Base-by-base conservation (phyloP, 164 flowering plant genomes). In the Magnolia kwangsiensis region DNA sequence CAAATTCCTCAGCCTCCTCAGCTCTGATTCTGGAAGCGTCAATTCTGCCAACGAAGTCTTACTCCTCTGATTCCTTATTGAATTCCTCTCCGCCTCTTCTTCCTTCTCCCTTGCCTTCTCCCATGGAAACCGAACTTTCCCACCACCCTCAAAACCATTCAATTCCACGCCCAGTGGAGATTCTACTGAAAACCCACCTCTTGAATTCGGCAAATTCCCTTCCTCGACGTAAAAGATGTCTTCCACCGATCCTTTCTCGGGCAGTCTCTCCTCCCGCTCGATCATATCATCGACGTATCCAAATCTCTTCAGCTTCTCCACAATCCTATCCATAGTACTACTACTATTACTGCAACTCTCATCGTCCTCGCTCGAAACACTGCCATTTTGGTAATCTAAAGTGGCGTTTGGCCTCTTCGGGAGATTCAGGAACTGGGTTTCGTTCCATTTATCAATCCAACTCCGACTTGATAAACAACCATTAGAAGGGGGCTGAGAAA, bases 301-400 rank as follows among this genome's bases (percentile, higher is more conserved):
- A 81, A 86, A 87, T 73, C 89, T 87, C 86, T 86, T 94, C 87
- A 96, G 82, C 69, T 89, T 96, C 85, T 89, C 89, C 68, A 96
- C 95, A 76, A 96, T 94, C 77, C 84, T 89, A 51, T 88, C 93
- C 98, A 96, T 96, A 20, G 95, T 92, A 77, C 93, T 91, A 49
- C 90, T 83, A 59, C 71, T 70, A 72, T 81, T 82, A 66, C 71
- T 77, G 24, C 73, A 76, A 72, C 69, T 76, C 45, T 59, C 75
- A 67, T 78, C 89, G 61, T 83, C 82, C 20, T 75, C 82, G 20
- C 84, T 76, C 27, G 83, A 80, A 72, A 72, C 70, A 51, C 78
- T 78, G 29, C 72, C 70, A 58, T 75, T 77, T 65, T 83, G 72
- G 75, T 89, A 92, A 81, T 86, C 82, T 80, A 90, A 50, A 21